A percentile compares a stretch with the other conserved stretches of the same genome.
These are phyloP conservation scores for Aspergillus ochraceus DNA, from an alignment of 2,329 filamentous ascomycete genomes.

Conservation along the genomic window DNA sequence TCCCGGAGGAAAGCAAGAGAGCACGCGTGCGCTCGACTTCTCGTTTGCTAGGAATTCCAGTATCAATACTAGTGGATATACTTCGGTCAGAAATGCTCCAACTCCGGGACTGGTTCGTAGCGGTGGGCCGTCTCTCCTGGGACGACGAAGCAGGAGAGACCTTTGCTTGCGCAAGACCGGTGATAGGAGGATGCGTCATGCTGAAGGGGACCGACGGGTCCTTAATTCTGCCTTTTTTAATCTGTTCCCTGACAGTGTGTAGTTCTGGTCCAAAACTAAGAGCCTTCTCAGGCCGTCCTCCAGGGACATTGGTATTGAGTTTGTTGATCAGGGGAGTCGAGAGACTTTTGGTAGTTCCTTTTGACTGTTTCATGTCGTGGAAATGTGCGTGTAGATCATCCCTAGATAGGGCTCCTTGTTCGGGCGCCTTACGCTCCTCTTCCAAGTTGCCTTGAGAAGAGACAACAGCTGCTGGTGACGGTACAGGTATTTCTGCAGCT, in stretches of 20 bases:
- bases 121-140: conserved; percentile 34
- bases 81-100: conserved; percentile 61
- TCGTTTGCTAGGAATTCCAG: conserved; percentile 56
- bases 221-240: conserved; percentile 26
- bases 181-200: conserved; percentile 43
- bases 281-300: conserved; percentile 19
- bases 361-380: conserved; percentile 10
- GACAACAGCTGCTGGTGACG: conserved; percentile 53
- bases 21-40: conserved; percentile 79
- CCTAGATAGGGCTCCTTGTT: conserved; percentile 16
- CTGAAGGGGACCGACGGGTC: conserved; percentile 30
- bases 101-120: conserved; percentile 47
- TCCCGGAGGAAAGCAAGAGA: conserved; percentile 77
- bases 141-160: conserved; percentile 27
- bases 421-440: conserved; percentile 27
- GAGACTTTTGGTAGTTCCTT: conserved; percentile 9
- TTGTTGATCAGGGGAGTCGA: conserved; percentile 15
- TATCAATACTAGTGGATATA: conserved; percentile 37
- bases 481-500: conserved; percentile 41
- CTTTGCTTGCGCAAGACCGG: conserved; percentile 45
- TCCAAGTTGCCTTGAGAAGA: conserved; percentile 43
- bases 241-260: conserved; percentile 22
- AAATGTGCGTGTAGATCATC: conserved; percentile 9
- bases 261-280: conserved; percentile 34
- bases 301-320: conserved; percentile 4